These are phyloP conservation scores for Mycena rosella DNA, from an alignment of 768 basidiomycete species.

Conservation along the genomic window DNA sequence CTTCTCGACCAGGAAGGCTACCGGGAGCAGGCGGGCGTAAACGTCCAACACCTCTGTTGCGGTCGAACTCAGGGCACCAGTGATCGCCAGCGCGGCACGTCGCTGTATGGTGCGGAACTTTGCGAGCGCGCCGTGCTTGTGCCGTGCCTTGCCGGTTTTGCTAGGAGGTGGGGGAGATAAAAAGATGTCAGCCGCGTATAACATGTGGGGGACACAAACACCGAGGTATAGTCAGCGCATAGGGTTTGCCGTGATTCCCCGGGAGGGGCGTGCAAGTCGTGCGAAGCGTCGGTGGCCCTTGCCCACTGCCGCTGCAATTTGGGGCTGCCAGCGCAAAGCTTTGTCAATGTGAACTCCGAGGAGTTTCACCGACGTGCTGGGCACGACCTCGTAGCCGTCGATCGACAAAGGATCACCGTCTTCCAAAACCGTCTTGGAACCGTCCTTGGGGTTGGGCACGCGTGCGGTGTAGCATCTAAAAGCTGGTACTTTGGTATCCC, in stretches of 20 bases:
- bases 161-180: too few relatives aligned
- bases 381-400: slow-evolving; percentile 28
- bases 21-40: not conserved
- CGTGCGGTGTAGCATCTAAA: slow-evolving; percentile 8
- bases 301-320: slow-evolving; percentile 32
- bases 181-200: slow-evolving; percentile 40
- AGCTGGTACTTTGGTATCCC: slow-evolving; percentile 40
- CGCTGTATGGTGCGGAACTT: slow-evolving; percentile 35
- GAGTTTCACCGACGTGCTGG: slow-evolving; percentile 39
- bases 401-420: not conserved
- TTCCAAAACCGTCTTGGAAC: not conserved
- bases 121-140: slow-evolving; percentile 11
- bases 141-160: too few relatives aligned
- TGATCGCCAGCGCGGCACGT: too few relatives aligned
- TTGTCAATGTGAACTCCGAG: slow-evolving; percentile 50
- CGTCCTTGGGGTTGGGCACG: too few relatives aligned
- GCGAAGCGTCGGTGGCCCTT: slow-evolving; percentile 32
- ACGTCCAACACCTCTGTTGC: slow-evolving; percentile 28
- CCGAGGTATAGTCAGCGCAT: slow-evolving; percentile 33
- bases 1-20: not conserved
- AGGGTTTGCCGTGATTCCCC: slow-evolving; percentile 20
- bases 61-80: slow-evolving; percentile 30
- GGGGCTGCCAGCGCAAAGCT: slow-evolving; percentile 43
- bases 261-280: slow-evolving; percentile 17
- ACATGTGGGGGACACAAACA: slow-evolving; percentile 37